Evolutionary conservation across 2,329 filamentous ascomycete genomes (phyloP).

Genomic region (Arthrobotrys sphaeroides): DNA sequence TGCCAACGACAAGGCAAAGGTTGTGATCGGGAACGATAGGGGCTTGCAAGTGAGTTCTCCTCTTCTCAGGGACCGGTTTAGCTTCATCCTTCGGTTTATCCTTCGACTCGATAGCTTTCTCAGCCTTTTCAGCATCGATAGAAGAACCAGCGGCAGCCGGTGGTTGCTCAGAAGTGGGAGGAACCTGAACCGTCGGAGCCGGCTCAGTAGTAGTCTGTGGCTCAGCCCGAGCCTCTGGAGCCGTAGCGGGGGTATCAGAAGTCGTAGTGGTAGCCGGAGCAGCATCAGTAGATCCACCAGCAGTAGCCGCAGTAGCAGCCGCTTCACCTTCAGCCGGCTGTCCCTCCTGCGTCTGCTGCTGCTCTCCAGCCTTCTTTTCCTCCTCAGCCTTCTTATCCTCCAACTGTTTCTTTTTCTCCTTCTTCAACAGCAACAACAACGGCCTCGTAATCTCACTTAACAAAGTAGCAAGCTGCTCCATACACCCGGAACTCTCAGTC

Average conservation of each 20-base stretch:
- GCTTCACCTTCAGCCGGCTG: background rate
- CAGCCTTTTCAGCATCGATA: background rate
- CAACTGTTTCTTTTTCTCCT: constrained; percentile 75
- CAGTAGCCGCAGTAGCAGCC: background rate
- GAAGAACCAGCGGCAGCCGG: background rate
- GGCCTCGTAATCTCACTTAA: constrained; percentile 89
- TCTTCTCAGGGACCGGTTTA: constrained; percentile 63
- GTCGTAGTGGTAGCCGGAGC: background rate
- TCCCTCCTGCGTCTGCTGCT: constrained; percentile 5
- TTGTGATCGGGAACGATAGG: constrained; percentile 89
- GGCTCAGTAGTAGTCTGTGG: background rate
- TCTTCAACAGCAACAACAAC: constrained; percentile 80
- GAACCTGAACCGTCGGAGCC: background rate
- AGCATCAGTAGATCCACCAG: background rate
- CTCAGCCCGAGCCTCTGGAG: background rate
- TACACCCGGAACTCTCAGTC: constrained; percentile 95
- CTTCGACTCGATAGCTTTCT: constrained; percentile 56
- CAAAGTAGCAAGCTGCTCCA: constrained; percentile 89
- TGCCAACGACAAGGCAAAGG: constrained; percentile 91
- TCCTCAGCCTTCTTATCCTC: constrained; percentile 65
- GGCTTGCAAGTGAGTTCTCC: constrained; percentile 73
- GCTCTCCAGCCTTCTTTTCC: constrained; percentile 60
- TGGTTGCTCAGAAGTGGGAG: constrained; percentile 5
- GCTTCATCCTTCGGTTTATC: constrained; percentile 55
- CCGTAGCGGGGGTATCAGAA: background rate